Evolutionary conservation across 768 basidiomycete species (phyloP).

Genomic region (Tremella mesenterica): DNA sequence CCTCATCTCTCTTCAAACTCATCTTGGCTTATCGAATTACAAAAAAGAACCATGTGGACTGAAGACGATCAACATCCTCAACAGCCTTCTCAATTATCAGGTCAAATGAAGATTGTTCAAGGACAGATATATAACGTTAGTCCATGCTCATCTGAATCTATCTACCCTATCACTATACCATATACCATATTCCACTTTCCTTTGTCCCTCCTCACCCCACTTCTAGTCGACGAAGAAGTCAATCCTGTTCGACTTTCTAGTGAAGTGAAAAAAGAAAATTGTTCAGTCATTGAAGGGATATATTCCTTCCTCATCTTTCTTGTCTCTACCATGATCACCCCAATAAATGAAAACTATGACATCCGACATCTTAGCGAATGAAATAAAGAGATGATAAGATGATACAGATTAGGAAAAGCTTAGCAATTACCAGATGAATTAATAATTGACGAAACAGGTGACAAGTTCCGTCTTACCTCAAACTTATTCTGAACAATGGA

Average conservation of each 20-base stretch:
- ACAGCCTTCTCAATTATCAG: not conserved
- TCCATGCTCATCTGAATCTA: not conserved
- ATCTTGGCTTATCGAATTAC: no score
- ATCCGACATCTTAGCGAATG: no score
- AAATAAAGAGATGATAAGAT: no score
- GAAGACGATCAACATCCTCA: no score
- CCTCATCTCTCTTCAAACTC: no score
- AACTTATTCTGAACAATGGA: conserved; percentile 15
- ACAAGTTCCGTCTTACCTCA: conserved; percentile 26
- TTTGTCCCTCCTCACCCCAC: not conserved
- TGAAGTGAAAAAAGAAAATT: no score
- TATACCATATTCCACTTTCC: not conserved
- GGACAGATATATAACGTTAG: conserved; percentile 18
- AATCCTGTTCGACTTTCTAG: no score
- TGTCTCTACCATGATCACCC: no score
- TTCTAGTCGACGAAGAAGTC: not conserved
- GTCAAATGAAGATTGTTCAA: conserved; percentile 10
- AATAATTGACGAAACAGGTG: conserved; percentile 21
- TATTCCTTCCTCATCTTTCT: not conserved
- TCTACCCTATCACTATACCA: not conserved
- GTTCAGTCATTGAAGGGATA: not conserved
- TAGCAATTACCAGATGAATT: not conserved
- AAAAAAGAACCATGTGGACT: no score
- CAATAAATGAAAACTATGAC: no score
- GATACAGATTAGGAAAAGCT: no score